Evolutionary conservation across 2,329 filamentous ascomycete genomes (phyloP).

Genomic region (Aureobasidium sp.): DNA sequence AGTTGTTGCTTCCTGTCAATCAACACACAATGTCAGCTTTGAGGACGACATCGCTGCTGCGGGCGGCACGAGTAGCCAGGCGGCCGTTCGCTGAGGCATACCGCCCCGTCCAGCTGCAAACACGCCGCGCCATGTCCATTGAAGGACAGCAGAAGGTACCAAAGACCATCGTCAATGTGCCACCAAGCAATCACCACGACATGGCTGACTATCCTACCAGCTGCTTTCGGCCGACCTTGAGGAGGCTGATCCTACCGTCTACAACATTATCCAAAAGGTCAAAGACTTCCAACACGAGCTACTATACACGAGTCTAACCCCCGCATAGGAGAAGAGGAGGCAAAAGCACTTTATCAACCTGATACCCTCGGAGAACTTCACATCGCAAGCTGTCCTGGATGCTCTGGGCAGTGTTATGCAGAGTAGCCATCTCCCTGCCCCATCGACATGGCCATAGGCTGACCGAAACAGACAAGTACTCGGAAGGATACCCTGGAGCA

Average conservation of each 20-base stretch:
- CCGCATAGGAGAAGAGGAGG: slow-evolving; percentile 72
- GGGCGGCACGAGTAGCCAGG: slow-evolving; percentile 26
- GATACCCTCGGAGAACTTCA: slow-evolving; percentile 93
- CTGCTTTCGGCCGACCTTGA: slow-evolving; percentile 70
- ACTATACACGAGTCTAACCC: slow-evolving; percentile 8
- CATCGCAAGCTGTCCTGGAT: slow-evolving; percentile 84
- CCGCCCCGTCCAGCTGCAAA: slow-evolving; percentile 22
- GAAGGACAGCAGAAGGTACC: slow-evolving; percentile 41
- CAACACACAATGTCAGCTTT: slow-evolving; percentile 32
- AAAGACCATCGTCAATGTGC: not conserved
- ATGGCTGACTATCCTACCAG: slow-evolving; percentile 37
- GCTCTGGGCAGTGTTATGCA: slow-evolving; percentile 92
- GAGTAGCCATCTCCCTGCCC: slow-evolving; percentile 47
- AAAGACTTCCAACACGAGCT: slow-evolving; percentile 12
- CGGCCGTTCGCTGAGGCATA: slow-evolving; percentile 22
- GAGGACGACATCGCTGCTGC: slow-evolving; percentile 26
- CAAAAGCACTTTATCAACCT: slow-evolving; percentile 99
- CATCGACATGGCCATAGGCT: not conserved
- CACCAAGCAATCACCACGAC: not conserved
- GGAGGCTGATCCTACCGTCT: slow-evolving; percentile 79
- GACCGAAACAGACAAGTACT: slow-evolving; percentile 68
- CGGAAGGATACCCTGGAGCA: slow-evolving; percentile 92
- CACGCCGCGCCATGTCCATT: slow-evolving; percentile 32
- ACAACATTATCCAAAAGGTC: slow-evolving; percentile 85
- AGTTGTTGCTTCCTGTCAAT: slow-evolving; percentile 13